phyloP scores from a whole-genome alignment of 2,329 filamentous ascomycete species.

The Paradendryphiella salina region DNA sequence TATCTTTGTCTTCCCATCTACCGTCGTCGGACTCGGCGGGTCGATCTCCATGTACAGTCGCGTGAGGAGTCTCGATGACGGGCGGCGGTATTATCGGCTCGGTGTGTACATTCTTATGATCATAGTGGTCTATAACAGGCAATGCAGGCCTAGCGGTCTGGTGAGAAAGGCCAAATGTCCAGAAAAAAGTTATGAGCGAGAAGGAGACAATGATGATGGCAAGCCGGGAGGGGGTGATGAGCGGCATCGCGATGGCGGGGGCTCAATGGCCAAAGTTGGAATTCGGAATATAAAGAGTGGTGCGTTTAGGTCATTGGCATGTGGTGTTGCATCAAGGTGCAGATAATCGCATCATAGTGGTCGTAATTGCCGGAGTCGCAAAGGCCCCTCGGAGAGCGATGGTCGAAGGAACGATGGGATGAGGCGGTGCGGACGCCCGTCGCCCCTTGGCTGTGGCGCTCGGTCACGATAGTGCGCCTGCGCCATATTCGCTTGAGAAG shows the following conservation, averaged over 20 bases:
- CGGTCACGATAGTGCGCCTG: slow-evolving; percentile 12
- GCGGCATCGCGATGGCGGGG: slow-evolving; percentile 30
- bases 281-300: not conserved
- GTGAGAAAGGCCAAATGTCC: slow-evolving; percentile 35
- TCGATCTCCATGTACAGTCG: slow-evolving; percentile 8
- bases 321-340: not conserved
- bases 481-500: not conserved
- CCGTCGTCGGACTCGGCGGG: slow-evolving; percentile 17
- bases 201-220: slow-evolving; percentile 31
- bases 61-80: slow-evolving; percentile 13
- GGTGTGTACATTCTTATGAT: slow-evolving; percentile 25
- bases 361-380: slow-evolving; percentile 4
- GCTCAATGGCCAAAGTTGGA: not conserved
- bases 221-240: slow-evolving; percentile 40
- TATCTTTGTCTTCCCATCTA: slow-evolving; percentile 23
- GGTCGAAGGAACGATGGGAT: not conserved
- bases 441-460: slow-evolving; percentile 17
- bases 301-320: not conserved
- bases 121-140: slow-evolving; percentile 33
- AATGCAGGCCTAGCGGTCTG: slow-evolving; percentile 22
- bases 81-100: slow-evolving; percentile 29
- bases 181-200: slow-evolving; percentile 39
- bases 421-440: slow-evolving; percentile 8
- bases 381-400: slow-evolving; percentile 9
- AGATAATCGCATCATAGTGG: slow-evolving; percentile 1